Evolutionary conservation across 2,329 filamentous ascomycete species (phyloP), one percentile per base, ranked within the genome.

Genomic region (Aspergillus latus): DNA sequence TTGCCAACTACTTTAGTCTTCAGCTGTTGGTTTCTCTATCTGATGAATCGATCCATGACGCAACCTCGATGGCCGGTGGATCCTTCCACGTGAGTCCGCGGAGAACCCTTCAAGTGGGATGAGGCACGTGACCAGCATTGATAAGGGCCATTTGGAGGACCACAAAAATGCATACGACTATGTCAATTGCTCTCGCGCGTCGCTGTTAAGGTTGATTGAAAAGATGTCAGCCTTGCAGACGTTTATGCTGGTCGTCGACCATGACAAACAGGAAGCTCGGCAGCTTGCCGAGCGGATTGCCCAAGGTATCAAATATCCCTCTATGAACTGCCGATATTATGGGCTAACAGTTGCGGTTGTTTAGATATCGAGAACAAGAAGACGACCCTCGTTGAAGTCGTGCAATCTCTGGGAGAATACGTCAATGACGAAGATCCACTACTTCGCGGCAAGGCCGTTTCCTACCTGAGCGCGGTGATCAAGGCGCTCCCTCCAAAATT

Each of bases 341-440:
- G 56, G 62, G 62, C 64, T 62, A 51, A 62, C 50, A 40, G 60
- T 48, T 40, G 39, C 26, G 51, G 30, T 16, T 10, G 34, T 40
- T 53, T 50, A 86, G 83, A 81, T 69, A 75, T 88, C 58, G 80
- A 85, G 66, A 77, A 72, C 64, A 84, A 82, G 62, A 76, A 86
- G 63, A 75, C 82, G 51, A 86, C 83, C 63, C 76, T 88, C 34
- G 78, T 88, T 54, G 80, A 82, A 52, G 73, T 88, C 49, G 82
- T 88, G 53, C 83, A 86, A 66, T 84, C 83, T 44, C 75, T 88
- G 32, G 83, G 84, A 16, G 84, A 87, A 68, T 88, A 87, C 63
- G 80, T 88, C 66, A 88, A 87, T 62, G 83, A 86, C 68, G 84
- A 87, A 64, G 84, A 88, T 72, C 76, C 78, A 21, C 77, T 79